Evolutionary conservation across 495 filamentous ascomycete species (phyloP), one percentile per base, ranked within the genome.

Genomic region (Neurospora sp.): DNA sequence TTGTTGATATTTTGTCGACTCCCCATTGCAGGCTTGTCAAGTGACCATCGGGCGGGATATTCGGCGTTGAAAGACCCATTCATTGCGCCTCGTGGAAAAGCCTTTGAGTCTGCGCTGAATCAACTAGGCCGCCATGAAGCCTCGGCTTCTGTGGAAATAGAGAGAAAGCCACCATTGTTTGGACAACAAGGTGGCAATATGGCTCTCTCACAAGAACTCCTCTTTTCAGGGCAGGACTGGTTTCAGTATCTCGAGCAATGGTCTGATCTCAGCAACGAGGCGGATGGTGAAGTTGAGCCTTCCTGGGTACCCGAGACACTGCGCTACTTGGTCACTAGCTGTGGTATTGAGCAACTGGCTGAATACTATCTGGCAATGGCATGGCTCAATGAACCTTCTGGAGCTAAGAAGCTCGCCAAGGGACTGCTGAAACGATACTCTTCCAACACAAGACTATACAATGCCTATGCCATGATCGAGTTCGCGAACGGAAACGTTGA

Each of bases 381-480:
- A 71, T 90, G 88, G 74, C 80, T 81, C 1, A 89, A 89, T 72
- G 84, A 88, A 70, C 82, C 84, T 35, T 74, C 79, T 27, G 80
- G 83, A n/a, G 89, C 88, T 53, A 91, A 86, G 73, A 94, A 93
- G 76, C 86, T 86, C 14, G 92, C 92, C 10, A 97, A 94, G 75
- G 81, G 77, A 1, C 80, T 96, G 1, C 78, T 98, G 12, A 95
- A 93, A 76, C 84, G 85, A 70, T 86, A 89, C 73, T 83, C 88
- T 2, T 85, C 89, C 0, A 92, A 87, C 76, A 79, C 93, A 9
- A 82, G 85, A 40, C 82, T 97, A 5, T 97, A 95, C 80, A 92
- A 94, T 76, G 89, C 89, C 0, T 95, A 94, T 74, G 91, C 91
- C 4, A 82, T 94, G 35, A 87, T 93, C 45, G 91, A 97, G 79